Base-by-base conservation (phyloP, 306 rosid genomes). In the Arachis stenosperma region DNA sequence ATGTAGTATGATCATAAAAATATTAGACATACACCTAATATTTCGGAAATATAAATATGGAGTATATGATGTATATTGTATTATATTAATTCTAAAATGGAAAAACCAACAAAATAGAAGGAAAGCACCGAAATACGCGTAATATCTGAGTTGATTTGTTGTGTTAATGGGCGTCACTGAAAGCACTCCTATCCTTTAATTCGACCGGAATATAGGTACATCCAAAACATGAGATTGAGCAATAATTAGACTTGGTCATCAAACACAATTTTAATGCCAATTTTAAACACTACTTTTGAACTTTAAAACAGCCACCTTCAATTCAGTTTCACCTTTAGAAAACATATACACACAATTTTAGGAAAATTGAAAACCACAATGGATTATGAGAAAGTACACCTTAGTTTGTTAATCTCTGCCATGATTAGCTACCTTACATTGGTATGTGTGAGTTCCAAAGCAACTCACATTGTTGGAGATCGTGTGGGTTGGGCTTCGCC, bases 401-500 rank as follows among this genome's bases (percentile, higher is more conserved):
- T 67, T 17, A 66, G n/a, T 79, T 59, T 81, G 56, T 44, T 80
- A 9, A 11, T 80, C 3, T 47, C 79, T 65, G 78, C 30, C 29
- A 74, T 47, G 47, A 65, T 74, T 50, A 74, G 84, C 10, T 71
- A 74, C 69, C 29, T 75, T 40, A 1, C 81, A 44, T 67, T 87
- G 64, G 84, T 42, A 27, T n/a, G 70, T 2, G 85, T 66, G 29
- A 66, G 39, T 60, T 90, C 88, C 11, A 27, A 5, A 10, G 52
- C 74, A 36, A 81, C 67, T 65, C 96, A 93, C 78, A 37, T 80
- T 56, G 93, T 93, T 1, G 98, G 97, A 69, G 97, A 82, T 27
- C 5, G n/a, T 5, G 7, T 22, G 5, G 97, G 98, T 17, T 93
- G 97, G 98, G 63, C 17, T n/a, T 14, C 78, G 11, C 98, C 98